Evolutionary conservation across 2,329 filamentous ascomycete genomes (phyloP).

Genomic region (Colletotrichum endophyticum): DNA sequence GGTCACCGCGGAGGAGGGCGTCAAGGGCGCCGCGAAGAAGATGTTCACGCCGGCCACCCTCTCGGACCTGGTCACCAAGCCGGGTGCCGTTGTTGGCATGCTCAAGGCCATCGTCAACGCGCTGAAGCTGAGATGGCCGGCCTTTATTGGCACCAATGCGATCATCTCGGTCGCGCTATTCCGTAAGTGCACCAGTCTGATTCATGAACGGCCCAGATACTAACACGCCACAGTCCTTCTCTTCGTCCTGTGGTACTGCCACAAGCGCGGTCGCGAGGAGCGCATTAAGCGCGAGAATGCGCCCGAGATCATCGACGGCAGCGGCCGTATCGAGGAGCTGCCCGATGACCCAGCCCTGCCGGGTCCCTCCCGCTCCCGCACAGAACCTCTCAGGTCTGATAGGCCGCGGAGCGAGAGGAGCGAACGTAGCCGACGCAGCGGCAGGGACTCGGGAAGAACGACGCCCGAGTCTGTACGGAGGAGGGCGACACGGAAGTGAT

Average conservation of each 20-base stretch:
- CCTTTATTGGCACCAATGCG: slow-evolving; percentile 83
- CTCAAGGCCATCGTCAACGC: slow-evolving; percentile 91
- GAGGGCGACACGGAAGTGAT: slow-evolving; percentile 6
- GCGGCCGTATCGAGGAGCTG: slow-evolving; percentile 52
- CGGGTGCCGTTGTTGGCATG: slow-evolving; percentile 84
- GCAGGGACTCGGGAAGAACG: slow-evolving; percentile 5
- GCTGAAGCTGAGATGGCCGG: slow-evolving; percentile 85
- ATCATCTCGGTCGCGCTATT: slow-evolving; percentile 89
- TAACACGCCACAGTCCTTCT: slow-evolving; percentile 68
- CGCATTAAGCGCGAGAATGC: slow-evolving; percentile 69
- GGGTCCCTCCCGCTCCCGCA: slow-evolving; percentile 28
- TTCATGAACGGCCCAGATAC: background rate
- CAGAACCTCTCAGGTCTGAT: slow-evolving; percentile 3
- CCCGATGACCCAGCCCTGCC: slow-evolving; percentile 52
- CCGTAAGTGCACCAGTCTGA: slow-evolving; percentile 56
- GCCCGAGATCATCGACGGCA: slow-evolving; percentile 38
- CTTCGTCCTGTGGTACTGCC: slow-evolving; percentile 97
- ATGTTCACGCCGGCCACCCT: slow-evolving; percentile 75
- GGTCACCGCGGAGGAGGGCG: slow-evolving; percentile 45
- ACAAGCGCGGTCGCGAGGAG: slow-evolving; percentile 90
- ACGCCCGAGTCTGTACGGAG: slow-evolving; percentile 7
- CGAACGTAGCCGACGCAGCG: slow-evolving; percentile 21
- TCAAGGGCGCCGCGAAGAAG: slow-evolving; percentile 67
- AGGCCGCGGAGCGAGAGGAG: slow-evolving; percentile 17
- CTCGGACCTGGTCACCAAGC: slow-evolving; percentile 81